Percentiles rank a stretch among this genome's conserved stretches.
Evolutionary conservation across 139 green algal species (phyloP).

Genomic region (Volvox reticuliferus): DNA sequence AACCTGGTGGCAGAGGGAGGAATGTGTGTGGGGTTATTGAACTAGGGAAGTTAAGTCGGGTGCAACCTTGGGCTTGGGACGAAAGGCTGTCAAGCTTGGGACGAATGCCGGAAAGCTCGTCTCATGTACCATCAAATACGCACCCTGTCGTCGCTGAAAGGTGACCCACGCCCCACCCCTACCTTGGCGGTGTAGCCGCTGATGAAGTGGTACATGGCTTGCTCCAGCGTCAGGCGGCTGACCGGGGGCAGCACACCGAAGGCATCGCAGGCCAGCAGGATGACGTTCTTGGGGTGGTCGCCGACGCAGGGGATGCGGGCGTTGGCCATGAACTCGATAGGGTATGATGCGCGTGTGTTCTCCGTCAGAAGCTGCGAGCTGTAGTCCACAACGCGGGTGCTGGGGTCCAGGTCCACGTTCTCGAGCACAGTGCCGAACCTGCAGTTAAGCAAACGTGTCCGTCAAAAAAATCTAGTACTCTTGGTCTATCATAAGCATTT

Average conservation of each 20-base stretch:
- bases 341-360: constrained; percentile 96
- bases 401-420: constrained; percentile 90
- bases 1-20: too few species aligned
- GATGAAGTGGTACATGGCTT: constrained; percentile 99
- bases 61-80: too few species aligned
- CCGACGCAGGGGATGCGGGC: constrained; percentile 91
- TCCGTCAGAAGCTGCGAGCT: constrained; percentile 52
- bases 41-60: too few species aligned
- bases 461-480: too few species aligned
- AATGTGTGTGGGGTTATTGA: too few species aligned
- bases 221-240: constrained; percentile 82
- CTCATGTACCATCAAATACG: too few species aligned
- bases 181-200: constrained; percentile 98
- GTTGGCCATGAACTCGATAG: constrained; percentile 96
- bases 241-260: constrained; percentile 97
- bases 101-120: too few species aligned
- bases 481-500: too few species aligned
- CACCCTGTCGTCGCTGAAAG: too few species aligned
- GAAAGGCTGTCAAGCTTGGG: too few species aligned
- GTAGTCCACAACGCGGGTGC: constrained; percentile 79
- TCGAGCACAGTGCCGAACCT: constrained; percentile 91
- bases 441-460: too few species aligned
- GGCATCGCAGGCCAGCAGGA: constrained; percentile 78
- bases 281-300: constrained; percentile 91
- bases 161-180: constrained; percentile 82